Evolutionary conservation across 208 protist genomes (phyloP).

Genomic region (Wallacemonas sp.): DNA sequence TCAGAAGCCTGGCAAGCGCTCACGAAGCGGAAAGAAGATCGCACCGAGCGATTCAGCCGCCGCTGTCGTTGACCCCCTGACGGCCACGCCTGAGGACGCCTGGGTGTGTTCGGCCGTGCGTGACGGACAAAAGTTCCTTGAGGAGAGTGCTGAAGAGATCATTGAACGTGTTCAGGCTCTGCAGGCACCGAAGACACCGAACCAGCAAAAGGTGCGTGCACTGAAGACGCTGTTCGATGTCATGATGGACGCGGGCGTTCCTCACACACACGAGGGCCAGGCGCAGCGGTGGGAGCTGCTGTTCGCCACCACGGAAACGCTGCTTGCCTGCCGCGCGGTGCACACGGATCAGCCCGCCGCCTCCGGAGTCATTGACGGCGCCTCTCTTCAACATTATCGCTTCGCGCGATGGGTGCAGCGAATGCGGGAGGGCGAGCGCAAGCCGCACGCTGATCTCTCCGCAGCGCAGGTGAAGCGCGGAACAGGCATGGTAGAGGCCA

Average conservation of each 20-base stretch:
- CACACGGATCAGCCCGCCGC: conserved; percentile 26
- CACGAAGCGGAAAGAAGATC: not conserved
- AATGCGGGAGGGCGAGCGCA: conserved; percentile 76
- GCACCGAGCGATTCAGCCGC: not conserved
- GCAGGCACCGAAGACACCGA: conserved; percentile 73
- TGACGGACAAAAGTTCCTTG: conserved; percentile 51
- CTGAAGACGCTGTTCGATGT: conserved; percentile 86
- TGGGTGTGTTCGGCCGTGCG: conserved; percentile 8
- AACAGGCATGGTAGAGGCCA: conserved; percentile 61
- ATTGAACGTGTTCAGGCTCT: conserved; percentile 71
- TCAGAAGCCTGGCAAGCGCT: conserved; percentile 7
- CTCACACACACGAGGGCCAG: conserved; percentile 70
- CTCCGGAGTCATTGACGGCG: conserved; percentile 17
- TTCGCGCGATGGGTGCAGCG: conserved; percentile 83
- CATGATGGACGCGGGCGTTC: conserved; percentile 71
- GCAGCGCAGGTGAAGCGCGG: conserved; percentile 78
- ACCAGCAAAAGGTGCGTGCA: conserved; percentile 81
- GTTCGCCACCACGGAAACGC: conserved; percentile 59
- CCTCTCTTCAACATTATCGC: conserved; percentile 61
- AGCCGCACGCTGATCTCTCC: conserved; percentile 83
- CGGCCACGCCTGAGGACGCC: not conserved
- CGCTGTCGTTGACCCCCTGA: not conserved
- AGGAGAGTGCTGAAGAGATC: conserved; percentile 48
- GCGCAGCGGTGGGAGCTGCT: conserved; percentile 64
- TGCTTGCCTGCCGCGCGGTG: conserved; percentile 47